phyloP scores from a whole-genome alignment of 352 stramenopile species.

The Globisporangium rhizosaccharum region DNA sequence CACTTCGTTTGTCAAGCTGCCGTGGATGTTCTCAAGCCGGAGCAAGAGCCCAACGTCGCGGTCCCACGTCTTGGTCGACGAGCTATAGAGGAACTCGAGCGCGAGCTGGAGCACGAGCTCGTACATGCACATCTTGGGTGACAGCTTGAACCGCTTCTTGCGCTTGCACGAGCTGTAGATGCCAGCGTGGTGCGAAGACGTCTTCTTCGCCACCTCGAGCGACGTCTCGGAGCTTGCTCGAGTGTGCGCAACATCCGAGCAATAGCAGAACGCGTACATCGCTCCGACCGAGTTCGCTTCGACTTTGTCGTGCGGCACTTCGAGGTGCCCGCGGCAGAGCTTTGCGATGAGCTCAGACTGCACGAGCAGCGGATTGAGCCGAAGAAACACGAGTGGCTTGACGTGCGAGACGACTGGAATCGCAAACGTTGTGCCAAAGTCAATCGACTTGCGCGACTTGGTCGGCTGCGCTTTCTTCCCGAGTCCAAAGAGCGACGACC shows the following conservation, averaged over 20 bases:
- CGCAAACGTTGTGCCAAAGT: slow-evolving; percentile 26
- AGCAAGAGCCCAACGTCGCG: slow-evolving; percentile 44
- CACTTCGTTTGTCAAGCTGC: slow-evolving; percentile 32
- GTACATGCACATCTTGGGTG: slow-evolving; percentile 26
- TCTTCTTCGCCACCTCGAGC: neutral
- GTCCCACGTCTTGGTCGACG: slow-evolving; percentile 30
- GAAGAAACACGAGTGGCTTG: slow-evolving; percentile 16
- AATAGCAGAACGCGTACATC: slow-evolving; percentile 15
- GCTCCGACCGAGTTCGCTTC: slow-evolving; percentile 11
- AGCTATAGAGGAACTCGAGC: slow-evolving; percentile 32
- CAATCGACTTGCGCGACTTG: slow-evolving; percentile 18
- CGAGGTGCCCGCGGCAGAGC: slow-evolving; percentile 6
- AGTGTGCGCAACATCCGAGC: neutral
- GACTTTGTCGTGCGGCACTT: slow-evolving; percentile 3
- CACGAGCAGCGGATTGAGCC: slow-evolving; percentile 12
- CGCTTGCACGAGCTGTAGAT: slow-evolving; percentile 14
- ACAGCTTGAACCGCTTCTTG: slow-evolving; percentile 11
- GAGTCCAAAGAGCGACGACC: slow-evolving; percentile 31
- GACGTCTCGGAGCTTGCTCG: neutral
- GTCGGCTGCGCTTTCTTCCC: slow-evolving; percentile 16
- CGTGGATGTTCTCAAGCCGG: slow-evolving; percentile 41
- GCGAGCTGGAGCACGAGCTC: slow-evolving; percentile 39
- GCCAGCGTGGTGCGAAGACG: neutral
- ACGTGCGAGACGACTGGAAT: slow-evolving; percentile 11
- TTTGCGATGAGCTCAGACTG: slow-evolving; percentile 8